Base-by-base conservation (phyloP, 305 asterid species). In the Fraxinus angustifolia region DNA sequence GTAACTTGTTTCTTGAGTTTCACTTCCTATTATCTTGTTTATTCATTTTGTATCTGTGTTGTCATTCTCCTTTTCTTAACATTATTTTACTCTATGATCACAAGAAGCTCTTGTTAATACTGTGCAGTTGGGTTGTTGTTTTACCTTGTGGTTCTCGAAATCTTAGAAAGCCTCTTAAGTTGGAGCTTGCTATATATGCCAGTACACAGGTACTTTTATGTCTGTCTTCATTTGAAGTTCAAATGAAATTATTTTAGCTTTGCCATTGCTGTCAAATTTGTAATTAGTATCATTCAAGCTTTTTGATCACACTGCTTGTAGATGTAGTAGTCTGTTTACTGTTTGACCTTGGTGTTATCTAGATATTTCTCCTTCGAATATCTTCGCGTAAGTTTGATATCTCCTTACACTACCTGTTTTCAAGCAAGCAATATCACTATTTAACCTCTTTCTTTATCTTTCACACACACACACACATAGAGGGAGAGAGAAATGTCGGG, bases 101-200 rank as follows among this genome's bases (percentile, higher is more conserved):
- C 70, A 50, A 68, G 33, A 36, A 79, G 35, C 67, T 23, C 38
- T 78, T 56, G 21, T 17, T 83, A 6, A 73, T 76, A 50, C 73
- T 84, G 75, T 87, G 85, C 90, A 96, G 98, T 56, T 96, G 98
- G 98, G 98, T 91, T 85, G 99, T 89, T 73, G 86, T 96, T 79
- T 40, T 93, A 81, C 99, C 99, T 67, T 89, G 97, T 85, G 98
- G 97, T 30, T 89, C 97, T 48, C 93, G 89, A 45, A 93, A 82
- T 84, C 90, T 81, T 10, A 83, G 84, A 80, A 92, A 91, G 85
- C 97, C 98, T 80, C 91, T 91, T 87, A 94, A 85, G 89, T 86
- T 94, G 93, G 99, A 96, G 93, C 95, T 96, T 88, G 98, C 92
- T n/a, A 85, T 96, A 81, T 96, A 96, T 79, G 19, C 90, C 28